phyloP scores from a whole-genome alignment of 805 yeast species.

The Candida peoriensis region DNA sequence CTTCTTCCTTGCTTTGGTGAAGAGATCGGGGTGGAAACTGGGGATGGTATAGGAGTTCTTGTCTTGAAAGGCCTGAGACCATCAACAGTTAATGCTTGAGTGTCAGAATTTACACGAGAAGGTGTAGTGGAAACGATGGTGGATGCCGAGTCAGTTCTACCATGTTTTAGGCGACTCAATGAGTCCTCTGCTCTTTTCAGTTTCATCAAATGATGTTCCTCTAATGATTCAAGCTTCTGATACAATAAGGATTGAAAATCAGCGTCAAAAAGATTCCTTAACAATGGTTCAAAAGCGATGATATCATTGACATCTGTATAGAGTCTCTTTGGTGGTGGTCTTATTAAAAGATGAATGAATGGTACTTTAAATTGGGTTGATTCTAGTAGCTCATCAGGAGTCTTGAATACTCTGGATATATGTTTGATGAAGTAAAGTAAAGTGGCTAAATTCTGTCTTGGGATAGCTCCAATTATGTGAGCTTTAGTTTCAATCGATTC shows the following conservation, averaged over 20 bases:
- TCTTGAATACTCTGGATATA: slow-evolving; percentile 6
- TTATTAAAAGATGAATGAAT: slow-evolving; percentile 20
- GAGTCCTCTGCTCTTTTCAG: slow-evolving; percentile 17
- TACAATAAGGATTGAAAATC: slow-evolving; percentile 9
- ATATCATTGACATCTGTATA: slow-evolving; percentile 10
- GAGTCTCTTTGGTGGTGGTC: slow-evolving; percentile 19
- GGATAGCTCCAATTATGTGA: slow-evolving; percentile 20
- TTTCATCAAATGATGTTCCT: slow-evolving; percentile 12
- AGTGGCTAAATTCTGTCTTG: slow-evolving; percentile 26
- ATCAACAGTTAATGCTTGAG: slow-evolving; percentile 8
- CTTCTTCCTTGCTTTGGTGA: slow-evolving; percentile 21
- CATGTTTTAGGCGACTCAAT: slow-evolving; percentile 6
- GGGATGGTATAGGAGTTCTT: slow-evolving; percentile 18
- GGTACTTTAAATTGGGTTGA: slow-evolving; percentile 13
- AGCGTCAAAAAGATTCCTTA: slow-evolving; percentile 11
- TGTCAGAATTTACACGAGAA: neutral
- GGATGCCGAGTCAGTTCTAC: slow-evolving; percentile 6
- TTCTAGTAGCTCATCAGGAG: slow-evolving; percentile 5
- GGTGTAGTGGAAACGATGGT: slow-evolving; percentile 2
- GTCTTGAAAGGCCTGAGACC: slow-evolving; percentile 22
- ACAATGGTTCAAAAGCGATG: slow-evolving; percentile 4
- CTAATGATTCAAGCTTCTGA: slow-evolving; percentile 13
- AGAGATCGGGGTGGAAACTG: slow-evolving; percentile 6
- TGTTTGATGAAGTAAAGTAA: slow-evolving; percentile 18
- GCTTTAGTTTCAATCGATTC: slow-evolving; percentile 8